These are phyloP conservation scores for Cenococcum geophilum DNA, from an alignment of 495 filamentous ascomycete species.

Conservation along the genomic window DNA sequence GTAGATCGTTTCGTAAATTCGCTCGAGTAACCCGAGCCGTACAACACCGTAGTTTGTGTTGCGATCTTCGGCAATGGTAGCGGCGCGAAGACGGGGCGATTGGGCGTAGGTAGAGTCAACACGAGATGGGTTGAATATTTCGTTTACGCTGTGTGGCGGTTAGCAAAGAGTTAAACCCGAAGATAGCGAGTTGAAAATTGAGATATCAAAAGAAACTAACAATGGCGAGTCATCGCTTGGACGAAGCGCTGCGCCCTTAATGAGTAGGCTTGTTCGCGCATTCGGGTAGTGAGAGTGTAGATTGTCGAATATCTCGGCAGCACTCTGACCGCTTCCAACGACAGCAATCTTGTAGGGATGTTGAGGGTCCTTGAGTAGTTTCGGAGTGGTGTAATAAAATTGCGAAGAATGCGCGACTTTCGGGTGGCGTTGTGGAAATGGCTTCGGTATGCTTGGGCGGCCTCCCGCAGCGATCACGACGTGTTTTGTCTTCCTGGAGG, in stretches of 20 bases:
- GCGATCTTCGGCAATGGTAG: constrained; percentile 58
- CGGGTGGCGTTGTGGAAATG: constrained; percentile 54
- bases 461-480: constrained; percentile 86
- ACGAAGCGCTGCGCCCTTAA: constrained; percentile 70
- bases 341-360: constrained; percentile 70
- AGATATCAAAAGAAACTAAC: constrained; percentile 47
- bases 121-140: constrained; percentile 84
- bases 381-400: constrained; percentile 60
- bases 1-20: constrained; percentile 79
- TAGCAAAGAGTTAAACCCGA: constrained; percentile 18
- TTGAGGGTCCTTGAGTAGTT: constrained; percentile 52
- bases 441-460: constrained; percentile 65
- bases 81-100: constrained; percentile 53
- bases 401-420: constrained; percentile 85
- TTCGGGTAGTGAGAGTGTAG: constrained; percentile 77
- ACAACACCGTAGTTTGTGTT: constrained; percentile 94
- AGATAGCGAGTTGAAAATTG: neutral
- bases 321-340: constrained; percentile 82
- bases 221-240: constrained; percentile 95
- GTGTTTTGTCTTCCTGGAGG: constrained; percentile 59
- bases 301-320: constrained; percentile 92
- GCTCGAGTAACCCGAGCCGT: constrained; percentile 76
- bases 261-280: constrained; percentile 66
- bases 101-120: constrained; percentile 68
- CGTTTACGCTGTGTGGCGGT: constrained; percentile 66